Evolutionary conservation across 208 protist species (phyloP).

Genomic region (Leishmania mexicana): DNA sequence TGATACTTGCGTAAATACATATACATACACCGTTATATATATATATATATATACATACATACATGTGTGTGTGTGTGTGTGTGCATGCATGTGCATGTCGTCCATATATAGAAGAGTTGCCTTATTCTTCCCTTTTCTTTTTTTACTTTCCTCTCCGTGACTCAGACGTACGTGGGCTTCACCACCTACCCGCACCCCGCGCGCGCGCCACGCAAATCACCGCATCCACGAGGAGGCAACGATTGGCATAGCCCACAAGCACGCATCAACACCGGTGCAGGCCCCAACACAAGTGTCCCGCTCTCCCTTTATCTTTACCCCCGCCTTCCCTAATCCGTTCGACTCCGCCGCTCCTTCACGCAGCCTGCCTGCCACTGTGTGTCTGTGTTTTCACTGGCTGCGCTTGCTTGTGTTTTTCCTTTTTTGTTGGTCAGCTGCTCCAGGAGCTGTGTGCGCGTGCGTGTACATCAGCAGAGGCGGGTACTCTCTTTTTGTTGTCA

Average conservation of each 20-base stretch:
- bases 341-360: not conserved
- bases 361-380: not conserved
- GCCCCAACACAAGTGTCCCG: not conserved
- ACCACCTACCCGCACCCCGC: not conserved
- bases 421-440: not conserved
- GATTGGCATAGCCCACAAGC: not conserved
- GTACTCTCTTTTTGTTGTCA: not conserved
- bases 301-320: not conserved
- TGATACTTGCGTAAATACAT: not conserved
- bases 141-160: slow-evolving; percentile 2
- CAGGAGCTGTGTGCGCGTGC: no score
- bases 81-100: no score
- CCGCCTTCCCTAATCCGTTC: not conserved
- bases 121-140: slow-evolving; percentile 1
- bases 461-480: no score
- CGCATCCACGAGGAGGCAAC: no score
- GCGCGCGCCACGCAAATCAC: no score
- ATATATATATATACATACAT: no score
- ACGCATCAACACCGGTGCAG: not conserved
- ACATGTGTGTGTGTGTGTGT: no score
- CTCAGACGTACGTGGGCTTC: not conserved
- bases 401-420: not conserved
- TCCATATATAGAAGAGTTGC: no score
- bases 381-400: not conserved
- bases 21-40: not conserved